Percentiles rank a stretch among this genome's conserved stretches.
phyloP scores from a whole-genome alignment of 371 early-diverging fungal genomes.

The Coemansia sp. region DNA sequence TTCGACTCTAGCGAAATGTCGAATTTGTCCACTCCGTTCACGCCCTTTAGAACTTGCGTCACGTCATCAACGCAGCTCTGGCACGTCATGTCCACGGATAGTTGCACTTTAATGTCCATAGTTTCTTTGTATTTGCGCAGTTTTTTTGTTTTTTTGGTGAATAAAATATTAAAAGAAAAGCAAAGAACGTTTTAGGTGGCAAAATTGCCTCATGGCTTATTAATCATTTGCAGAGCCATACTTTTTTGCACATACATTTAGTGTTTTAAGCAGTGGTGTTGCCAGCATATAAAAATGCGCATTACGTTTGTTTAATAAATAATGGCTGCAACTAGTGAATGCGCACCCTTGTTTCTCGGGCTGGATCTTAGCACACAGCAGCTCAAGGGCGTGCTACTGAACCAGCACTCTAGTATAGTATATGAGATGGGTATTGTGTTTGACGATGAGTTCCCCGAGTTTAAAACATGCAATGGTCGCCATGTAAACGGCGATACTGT shows the following conservation, averaged over 20 bases:
- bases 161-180: background rate
- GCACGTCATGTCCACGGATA: slow-evolving; percentile 84
- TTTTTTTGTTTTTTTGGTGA: background rate
- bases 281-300: background rate
- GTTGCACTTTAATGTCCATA: slow-evolving; percentile 62
- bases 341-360: slow-evolving; percentile 57
- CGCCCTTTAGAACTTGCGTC: slow-evolving; percentile 54
- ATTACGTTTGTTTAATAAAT: background rate
- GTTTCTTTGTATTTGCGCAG: background rate
- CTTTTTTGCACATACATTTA: background rate
- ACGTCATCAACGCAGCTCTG: slow-evolving; percentile 71
- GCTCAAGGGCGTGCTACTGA: slow-evolving; percentile 67
- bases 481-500: slow-evolving; percentile 56
- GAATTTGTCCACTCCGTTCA: slow-evolving; percentile 29
- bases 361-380: slow-evolving; percentile 80
- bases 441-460: slow-evolving; percentile 62
- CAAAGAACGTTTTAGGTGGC: background rate
- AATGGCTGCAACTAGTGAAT: background rate
- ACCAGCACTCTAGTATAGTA: slow-evolving; percentile 46
- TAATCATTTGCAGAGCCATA: background rate
- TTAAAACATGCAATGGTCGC: slow-evolving; percentile 58
- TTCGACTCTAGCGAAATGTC: slow-evolving; percentile 38
- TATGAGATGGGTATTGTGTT: slow-evolving; percentile 59
- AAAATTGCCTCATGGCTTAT: background rate
- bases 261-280: no score